These are phyloP conservation scores for Diatrype stigma DNA, from an alignment of 2,329 filamentous ascomycete species.

Conservation along the genomic window DNA sequence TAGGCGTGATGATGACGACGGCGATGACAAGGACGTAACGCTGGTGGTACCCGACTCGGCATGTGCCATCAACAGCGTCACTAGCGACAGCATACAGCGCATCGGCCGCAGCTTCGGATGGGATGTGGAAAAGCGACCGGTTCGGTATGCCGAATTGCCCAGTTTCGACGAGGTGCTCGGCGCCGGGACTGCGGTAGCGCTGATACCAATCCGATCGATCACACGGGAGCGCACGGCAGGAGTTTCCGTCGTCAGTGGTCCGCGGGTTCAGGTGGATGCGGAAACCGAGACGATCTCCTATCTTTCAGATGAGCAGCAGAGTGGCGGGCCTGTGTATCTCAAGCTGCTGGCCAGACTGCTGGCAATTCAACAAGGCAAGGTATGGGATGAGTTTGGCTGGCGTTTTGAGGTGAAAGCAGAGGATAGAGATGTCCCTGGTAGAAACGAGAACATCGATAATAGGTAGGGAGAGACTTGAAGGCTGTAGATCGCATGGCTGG, in stretches of 20 bases:
- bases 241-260: slow-evolving; percentile 36
- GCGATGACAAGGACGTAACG: slow-evolving; percentile 56
- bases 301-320: slow-evolving; percentile 52
- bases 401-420: no score
- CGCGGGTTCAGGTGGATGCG: slow-evolving; percentile 32
- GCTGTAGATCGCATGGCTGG: no score
- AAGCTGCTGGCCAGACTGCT: slow-evolving; percentile 73
- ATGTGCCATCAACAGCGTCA: slow-evolving; percentile 72
- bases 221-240: slow-evolving; percentile 56
- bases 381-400: slow-evolving; percentile 76
- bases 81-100: slow-evolving; percentile 65
- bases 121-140: slow-evolving; percentile 72
- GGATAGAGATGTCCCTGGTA: no score
- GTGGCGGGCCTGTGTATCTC: slow-evolving; percentile 68
- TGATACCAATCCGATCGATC: slow-evolving; percentile 90
- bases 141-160: slow-evolving; percentile 55
- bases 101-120: slow-evolving; percentile 78
- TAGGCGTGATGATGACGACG: no score
- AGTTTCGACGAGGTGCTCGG: slow-evolving; percentile 73
- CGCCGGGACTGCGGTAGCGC: slow-evolving; percentile 82
- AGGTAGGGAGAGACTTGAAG: no score
- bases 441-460: no score
- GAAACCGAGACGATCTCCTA: slow-evolving; percentile 57
- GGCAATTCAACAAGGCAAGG: slow-evolving; percentile 79
- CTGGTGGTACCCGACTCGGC: slow-evolving; percentile 81